A percentile compares a stretch with the other conserved stretches of the same genome.
phyloP scores from a whole-genome alignment of 345 rosid species.

The Citrus cavaleriei region DNA sequence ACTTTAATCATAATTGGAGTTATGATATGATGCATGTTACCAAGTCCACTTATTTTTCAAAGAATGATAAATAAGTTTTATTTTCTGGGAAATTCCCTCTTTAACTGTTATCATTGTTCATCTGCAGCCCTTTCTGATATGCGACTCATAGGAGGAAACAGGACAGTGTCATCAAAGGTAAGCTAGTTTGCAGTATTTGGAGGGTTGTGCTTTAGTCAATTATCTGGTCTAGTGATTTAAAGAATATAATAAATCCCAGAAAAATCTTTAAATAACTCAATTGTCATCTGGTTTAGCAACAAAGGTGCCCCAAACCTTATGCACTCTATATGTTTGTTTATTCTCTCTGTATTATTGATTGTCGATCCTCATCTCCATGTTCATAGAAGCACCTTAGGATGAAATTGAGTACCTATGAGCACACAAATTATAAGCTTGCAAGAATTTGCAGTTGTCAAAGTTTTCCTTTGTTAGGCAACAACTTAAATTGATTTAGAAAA shows the following conservation, averaged over 20 bases:
- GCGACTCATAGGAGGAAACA: conserved; percentile 42
- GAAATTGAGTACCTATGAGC: neutral
- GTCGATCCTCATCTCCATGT: neutral
- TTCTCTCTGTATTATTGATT: neutral
- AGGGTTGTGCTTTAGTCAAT: neutral
- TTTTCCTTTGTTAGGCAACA: neutral
- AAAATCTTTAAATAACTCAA: neutral
- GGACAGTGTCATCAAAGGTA: conserved; percentile 59
- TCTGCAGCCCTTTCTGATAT: conserved; percentile 50
- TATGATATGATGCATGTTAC: neutral
- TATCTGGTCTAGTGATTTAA: neutral
- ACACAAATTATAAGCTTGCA: neutral
- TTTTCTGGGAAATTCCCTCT: neutral
- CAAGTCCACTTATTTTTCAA: neutral
- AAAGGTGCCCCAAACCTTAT: neutral
- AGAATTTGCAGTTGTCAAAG: neutral
- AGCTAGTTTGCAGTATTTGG: conserved; percentile 9
- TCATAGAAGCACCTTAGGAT: neutral
- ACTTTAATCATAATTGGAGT: conserved; percentile 1
- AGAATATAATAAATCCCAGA: neutral
- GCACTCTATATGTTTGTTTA: neutral
- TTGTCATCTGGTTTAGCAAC: neutral
- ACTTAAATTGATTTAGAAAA: neutral
- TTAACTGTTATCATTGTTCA: neutral
- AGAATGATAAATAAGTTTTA: neutral